phyloP scores from a whole-genome alignment of 768 basidiomycete species.

The Tylopilus balloui region DNA sequence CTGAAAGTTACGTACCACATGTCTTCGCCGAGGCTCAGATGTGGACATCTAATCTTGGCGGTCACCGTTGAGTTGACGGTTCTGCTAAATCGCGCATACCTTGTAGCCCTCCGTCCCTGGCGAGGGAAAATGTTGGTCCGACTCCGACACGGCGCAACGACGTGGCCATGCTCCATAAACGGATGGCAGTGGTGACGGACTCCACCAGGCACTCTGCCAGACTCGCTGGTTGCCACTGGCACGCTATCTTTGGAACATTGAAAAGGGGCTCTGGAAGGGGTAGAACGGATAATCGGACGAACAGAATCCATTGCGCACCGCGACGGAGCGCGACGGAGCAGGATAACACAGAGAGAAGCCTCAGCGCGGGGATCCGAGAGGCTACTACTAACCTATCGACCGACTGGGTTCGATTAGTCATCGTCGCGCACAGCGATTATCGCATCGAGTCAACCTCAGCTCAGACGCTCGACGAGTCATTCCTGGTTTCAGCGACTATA shows the following conservation, averaged over 20 bases:
- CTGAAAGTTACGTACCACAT: conserved; percentile 19
- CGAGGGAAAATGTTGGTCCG: too few species aligned
- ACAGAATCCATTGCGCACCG: background rate
- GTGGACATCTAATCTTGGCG: background rate
- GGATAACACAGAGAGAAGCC: background rate
- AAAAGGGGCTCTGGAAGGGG: background rate
- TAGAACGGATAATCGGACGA: background rate
- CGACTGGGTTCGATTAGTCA: conserved; percentile 13
- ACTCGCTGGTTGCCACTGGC: too few species aligned
- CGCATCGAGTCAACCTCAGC: background rate
- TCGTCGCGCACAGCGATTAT: background rate
- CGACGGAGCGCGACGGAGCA: background rate
- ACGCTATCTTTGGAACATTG: conserved; percentile 8
- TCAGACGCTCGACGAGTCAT: conserved; percentile 7
- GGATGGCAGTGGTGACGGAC: background rate
- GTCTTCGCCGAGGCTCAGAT: conserved; percentile 1
- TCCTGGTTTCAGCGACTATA: background rate
- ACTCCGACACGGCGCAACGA: too few species aligned
- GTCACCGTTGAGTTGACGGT: too few species aligned
- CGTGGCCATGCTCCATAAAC: conserved; percentile 1
- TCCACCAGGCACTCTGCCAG: too few species aligned
- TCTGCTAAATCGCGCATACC: too few species aligned
- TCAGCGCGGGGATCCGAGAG: background rate
- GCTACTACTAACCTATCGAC: background rate
- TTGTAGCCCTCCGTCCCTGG: too few species aligned